Evolutionary conservation across 1,284 basidiomycete species (phyloP).

Genomic region (Trichosporon sp.): DNA sequence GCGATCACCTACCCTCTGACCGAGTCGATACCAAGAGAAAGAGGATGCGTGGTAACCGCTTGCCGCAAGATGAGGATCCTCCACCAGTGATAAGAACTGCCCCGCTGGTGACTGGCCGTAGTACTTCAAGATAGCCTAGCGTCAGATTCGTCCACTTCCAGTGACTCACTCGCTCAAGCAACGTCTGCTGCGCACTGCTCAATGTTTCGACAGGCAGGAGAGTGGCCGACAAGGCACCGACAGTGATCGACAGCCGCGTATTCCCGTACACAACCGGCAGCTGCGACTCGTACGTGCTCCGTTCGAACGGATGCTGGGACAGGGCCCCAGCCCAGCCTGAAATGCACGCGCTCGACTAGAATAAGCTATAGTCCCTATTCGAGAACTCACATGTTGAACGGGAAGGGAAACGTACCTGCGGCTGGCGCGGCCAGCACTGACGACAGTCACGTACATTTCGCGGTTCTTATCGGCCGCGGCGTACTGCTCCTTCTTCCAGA

Average conservation of each 20-base stretch:
- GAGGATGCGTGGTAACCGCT: not conserved
- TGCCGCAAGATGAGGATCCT: not conserved
- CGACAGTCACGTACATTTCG: not conserved
- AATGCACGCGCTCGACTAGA: not conserved
- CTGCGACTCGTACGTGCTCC: not conserved
- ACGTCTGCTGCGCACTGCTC: not conserved
- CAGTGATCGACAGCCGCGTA: not conserved
- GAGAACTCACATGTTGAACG: not conserved
- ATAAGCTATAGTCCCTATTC: not conserved
- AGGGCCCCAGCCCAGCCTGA: not conserved
- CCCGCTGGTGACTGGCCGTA: not conserved
- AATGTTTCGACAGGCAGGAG: not conserved
- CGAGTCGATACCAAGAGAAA: not conserved
- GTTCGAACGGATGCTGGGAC: slow-evolving; percentile 3
- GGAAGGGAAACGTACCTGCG: slow-evolving; percentile 1
- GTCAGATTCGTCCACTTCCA: not conserved
- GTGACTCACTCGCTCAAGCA: not conserved
- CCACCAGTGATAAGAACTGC: not conserved
- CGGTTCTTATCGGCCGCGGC: not conserved
- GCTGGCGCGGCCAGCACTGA: not conserved
- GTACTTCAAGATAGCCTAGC: slow-evolving; percentile 3
- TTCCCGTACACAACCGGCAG: not conserved
- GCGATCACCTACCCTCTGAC: not conserved
- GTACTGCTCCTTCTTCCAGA: slow-evolving; percentile 19
- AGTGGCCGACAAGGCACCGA: not conserved